phyloP scores from a whole-genome alignment of 805 yeast genomes.

The Metschnikowia lunata region DNA sequence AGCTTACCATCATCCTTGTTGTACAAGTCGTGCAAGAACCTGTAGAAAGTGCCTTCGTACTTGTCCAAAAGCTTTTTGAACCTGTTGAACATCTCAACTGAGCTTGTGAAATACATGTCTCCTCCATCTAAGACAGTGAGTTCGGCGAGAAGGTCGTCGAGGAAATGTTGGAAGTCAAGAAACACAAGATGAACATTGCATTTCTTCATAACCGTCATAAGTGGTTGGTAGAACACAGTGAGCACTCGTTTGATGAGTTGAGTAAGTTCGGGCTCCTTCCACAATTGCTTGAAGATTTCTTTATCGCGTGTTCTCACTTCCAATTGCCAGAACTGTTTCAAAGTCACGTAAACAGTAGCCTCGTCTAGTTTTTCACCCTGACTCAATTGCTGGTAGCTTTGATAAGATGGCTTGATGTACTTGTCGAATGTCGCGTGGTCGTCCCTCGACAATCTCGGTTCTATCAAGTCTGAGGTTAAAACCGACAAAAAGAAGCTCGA shows the following conservation, averaged over 20 bases:
- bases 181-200: conserved; percentile 65
- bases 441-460: conserved; percentile 17
- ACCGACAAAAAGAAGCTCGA: conserved; percentile 62
- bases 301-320: conserved; percentile 72
- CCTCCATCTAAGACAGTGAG: conserved; percentile 55
- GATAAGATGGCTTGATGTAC: conserved; percentile 17
- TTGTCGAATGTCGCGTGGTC: conserved; percentile 5
- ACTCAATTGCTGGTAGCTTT: conserved; percentile 19
- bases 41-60: conserved; percentile 69
- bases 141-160: conserved; percentile 59
- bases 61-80: conserved; percentile 62
- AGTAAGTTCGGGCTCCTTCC: conserved; percentile 85
- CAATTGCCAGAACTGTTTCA: conserved; percentile 60
- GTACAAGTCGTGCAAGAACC: conserved; percentile 78
- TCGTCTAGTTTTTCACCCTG: conserved; percentile 10
- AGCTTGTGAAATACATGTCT: conserved; percentile 41
- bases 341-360: conserved; percentile 42
- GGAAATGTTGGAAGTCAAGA: conserved; percentile 33
- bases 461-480: conserved; percentile 18
- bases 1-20: conserved; percentile 66
- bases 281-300: conserved; percentile 63
- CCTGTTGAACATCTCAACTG: conserved; percentile 62
- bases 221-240: conserved; percentile 67
- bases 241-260: conserved; percentile 68
- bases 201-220: conserved; percentile 61